A percentile compares a stretch with the other conserved stretches of the same genome.
phyloP scores from a whole-genome alignment of 1,284 basidiomycete species.

The Fomitopsis palustris region DNA sequence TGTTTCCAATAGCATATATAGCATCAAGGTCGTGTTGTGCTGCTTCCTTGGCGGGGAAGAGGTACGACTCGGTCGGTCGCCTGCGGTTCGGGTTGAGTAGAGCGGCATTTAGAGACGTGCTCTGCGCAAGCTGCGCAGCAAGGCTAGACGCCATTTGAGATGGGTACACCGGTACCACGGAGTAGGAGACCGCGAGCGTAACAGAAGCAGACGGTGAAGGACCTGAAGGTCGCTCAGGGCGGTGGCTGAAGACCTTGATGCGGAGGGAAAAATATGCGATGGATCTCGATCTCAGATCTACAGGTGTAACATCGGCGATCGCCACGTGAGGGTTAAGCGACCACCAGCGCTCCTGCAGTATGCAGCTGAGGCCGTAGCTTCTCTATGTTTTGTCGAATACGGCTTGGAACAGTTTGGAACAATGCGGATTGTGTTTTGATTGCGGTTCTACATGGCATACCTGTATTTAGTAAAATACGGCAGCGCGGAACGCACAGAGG shows the following conservation, averaged over 20 bases:
- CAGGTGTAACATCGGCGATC: constrained; percentile 1
- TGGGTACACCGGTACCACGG: neutral
- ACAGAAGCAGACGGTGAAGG: neutral
- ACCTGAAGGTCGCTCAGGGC: neutral
- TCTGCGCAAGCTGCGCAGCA: constrained; percentile 79
- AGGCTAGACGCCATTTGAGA: constrained; percentile 66
- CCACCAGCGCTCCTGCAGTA: too few species aligned
- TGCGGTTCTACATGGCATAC: too few species aligned
- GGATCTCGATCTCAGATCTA: neutral
- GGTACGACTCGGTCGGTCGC: constrained; percentile 69
- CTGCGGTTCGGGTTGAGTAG: constrained; percentile 63
- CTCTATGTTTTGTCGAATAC: too few species aligned
- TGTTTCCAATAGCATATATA: constrained; percentile 79
- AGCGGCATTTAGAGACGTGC: constrained; percentile 77
- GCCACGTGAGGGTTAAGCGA: too few species aligned
- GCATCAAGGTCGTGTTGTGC: constrained; percentile 84
- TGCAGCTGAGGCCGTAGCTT: too few species aligned
- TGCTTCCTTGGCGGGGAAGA: constrained; percentile 83
- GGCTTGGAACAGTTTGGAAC: too few species aligned
- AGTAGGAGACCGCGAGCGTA: neutral
- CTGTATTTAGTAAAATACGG: too few species aligned
- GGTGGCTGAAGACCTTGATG: neutral
- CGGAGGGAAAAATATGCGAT: neutral
- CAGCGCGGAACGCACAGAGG: too few species aligned
- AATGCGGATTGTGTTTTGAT: too few species aligned